Conservation (phyloP, 805 yeast species). For the Tetrapisispora namnaoensis region DNA sequence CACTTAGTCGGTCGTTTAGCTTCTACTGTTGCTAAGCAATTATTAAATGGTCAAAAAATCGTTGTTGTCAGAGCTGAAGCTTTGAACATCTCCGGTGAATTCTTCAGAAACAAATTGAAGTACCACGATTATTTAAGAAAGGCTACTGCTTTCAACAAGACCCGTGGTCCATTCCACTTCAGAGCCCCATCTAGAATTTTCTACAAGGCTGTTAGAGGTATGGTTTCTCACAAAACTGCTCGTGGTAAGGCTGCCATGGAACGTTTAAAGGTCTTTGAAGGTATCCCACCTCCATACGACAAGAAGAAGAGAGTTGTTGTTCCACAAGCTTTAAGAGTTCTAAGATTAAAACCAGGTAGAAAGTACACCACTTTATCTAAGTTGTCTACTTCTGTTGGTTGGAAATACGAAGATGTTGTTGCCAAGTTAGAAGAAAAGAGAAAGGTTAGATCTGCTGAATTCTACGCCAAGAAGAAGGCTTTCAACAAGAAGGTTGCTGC, state of each 20-base stretch:
- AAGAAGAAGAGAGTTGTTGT: conserved; percentile 99
- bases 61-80: conserved; percentile 97
- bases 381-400: conserved; percentile 93
- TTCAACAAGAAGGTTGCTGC: conserved; percentile 83
- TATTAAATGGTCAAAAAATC: conserved; percentile 95
- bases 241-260: conserved; percentile 99
- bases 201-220: conserved; percentile 99
- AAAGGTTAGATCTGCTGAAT: conserved; percentile 97
- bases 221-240: conserved; percentile 99
- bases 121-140: conserved; percentile 99
- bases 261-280: conserved; percentile 98
- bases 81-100: conserved; percentile 98
- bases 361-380: conserved; percentile 98
- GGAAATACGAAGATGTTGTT: conserved; percentile 99
- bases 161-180: conserved; percentile 99
- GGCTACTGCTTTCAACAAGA: conserved; percentile 97
- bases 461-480: conserved; percentile 97
- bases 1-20: conserved; percentile 99
- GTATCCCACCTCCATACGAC: conserved; percentile 99
- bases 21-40: conserved; percentile 95
- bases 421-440: conserved; percentile 98
- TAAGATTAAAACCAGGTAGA: conserved; percentile 99
- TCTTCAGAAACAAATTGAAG: conserved; percentile 99
- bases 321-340: conserved; percentile 98
- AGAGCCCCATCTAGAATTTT: conserved; percentile 99